phyloP scores from a whole-genome alignment of 202 grass and related monocot genomes.

The Saccharum hybrid region DNA sequence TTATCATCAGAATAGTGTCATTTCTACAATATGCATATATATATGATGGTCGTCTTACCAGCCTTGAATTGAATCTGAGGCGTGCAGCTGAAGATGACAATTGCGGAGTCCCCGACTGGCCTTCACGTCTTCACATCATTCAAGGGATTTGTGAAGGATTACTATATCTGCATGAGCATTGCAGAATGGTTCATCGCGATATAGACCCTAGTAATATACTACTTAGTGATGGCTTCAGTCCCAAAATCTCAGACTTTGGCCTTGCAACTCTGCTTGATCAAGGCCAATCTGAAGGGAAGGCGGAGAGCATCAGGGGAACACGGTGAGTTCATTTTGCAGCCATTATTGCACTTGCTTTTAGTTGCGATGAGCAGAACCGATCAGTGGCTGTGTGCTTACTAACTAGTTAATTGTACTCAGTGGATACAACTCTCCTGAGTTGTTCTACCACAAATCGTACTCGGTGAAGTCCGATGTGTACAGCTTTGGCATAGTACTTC shows the following conservation, averaged over 20 bases:
- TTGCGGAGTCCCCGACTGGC: slow-evolving; percentile 3
- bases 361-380: background rate
- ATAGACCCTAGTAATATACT: slow-evolving; percentile 48
- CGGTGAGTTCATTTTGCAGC: background rate
- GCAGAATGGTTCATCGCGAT: slow-evolving; percentile 51
- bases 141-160: slow-evolving; percentile 42
- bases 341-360: background rate
- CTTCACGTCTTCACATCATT: slow-evolving; percentile 24
- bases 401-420: background rate
- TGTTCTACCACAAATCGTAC: background rate
- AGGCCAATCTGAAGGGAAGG: slow-evolving; percentile 20
- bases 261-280: slow-evolving; percentile 43
- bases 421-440: slow-evolving; percentile 27
- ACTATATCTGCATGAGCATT: slow-evolving; percentile 50
- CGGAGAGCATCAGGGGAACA: slow-evolving; percentile 4
- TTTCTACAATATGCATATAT: too few relatives aligned
- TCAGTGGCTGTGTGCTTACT: background rate
- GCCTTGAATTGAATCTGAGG: background rate
- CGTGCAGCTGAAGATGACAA: background rate
- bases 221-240: slow-evolving; percentile 26
- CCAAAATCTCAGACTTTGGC: slow-evolving; percentile 55
- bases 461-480: slow-evolving; percentile 33
- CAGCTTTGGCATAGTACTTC: slow-evolving; percentile 30
- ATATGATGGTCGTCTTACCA: background rate
- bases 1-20: background rate